phyloP scores from a whole-genome alignment of 805 yeast species.

The Lachancea kluyveri region DNA sequence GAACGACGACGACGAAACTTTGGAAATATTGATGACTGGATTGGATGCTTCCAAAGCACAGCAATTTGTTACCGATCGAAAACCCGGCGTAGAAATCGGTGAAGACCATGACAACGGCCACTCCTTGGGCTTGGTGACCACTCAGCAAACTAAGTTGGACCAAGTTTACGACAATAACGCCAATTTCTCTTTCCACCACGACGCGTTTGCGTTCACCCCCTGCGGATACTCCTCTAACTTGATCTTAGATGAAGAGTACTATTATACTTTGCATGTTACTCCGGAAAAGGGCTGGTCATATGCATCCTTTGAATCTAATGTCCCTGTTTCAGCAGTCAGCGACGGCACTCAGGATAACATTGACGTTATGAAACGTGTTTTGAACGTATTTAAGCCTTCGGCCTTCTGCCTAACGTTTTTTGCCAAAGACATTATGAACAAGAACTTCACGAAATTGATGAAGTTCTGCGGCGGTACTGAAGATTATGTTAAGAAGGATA shows the following conservation, averaged over 20 bases:
- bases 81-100: slow-evolving; percentile 8
- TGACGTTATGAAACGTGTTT: slow-evolving; percentile 53
- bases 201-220: slow-evolving; percentile 87
- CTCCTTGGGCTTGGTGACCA: slow-evolving; percentile 61
- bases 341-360: slow-evolving; percentile 37
- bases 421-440: slow-evolving; percentile 21
- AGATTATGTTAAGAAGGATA: slow-evolving; percentile 59
- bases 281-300: slow-evolving; percentile 94
- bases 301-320: slow-evolving; percentile 92
- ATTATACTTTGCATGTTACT: slow-evolving; percentile 86
- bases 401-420: slow-evolving; percentile 62
- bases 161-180: slow-evolving; percentile 40
- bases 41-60: slow-evolving; percentile 51
- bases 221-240: slow-evolving; percentile 94
- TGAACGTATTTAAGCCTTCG: slow-evolving; percentile 65
- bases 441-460: slow-evolving; percentile 32
- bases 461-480: slow-evolving; percentile 21
- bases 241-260: slow-evolving; percentile 53
- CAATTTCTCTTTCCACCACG: slow-evolving; percentile 44
- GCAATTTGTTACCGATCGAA: slow-evolving; percentile 51
- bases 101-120: slow-evolving; percentile 55
- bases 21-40: slow-evolving; percentile 89
- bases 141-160: slow-evolving; percentile 58
- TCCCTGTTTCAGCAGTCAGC: slow-evolving; percentile 40
- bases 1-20: slow-evolving; percentile 53